These are phyloP conservation scores for Nepenthes gracilis DNA, from an alignment of 148 eudicot species.

Conservation along the genomic window DNA sequence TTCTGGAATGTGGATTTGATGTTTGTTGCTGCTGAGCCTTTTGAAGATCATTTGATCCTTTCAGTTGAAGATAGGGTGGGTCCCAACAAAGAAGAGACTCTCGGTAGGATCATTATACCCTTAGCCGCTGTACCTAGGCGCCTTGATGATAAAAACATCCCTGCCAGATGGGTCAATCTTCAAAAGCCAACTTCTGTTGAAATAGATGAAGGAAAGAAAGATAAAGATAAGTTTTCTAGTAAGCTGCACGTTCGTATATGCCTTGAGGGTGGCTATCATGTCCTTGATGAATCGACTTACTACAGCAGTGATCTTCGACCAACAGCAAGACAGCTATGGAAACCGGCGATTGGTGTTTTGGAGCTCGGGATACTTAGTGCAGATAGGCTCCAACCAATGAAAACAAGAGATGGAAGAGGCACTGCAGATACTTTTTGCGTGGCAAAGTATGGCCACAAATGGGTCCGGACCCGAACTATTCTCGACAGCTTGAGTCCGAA, in stretches of 20 bases:
- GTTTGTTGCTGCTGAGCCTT: conserved; percentile 91
- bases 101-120: conserved; percentile 49
- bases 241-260: conserved; percentile 67
- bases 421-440: conserved; percentile 79
- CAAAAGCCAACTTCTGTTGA: conserved; percentile 34
- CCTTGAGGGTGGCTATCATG: conserved; percentile 93
- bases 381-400: conserved; percentile 54
- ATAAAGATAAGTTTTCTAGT: conserved; percentile 44
- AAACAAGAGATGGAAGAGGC: conserved; percentile 65
- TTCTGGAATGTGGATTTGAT: conserved; percentile 84
- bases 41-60: conserved; percentile 61
- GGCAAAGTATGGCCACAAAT: conserved; percentile 81
- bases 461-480: conserved; percentile 76
- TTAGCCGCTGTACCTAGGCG: conserved; percentile 45
- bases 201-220: conserved; percentile 27
- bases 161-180: conserved; percentile 52
- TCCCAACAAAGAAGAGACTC: conserved; percentile 49
- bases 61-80: conserved; percentile 67
- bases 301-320: conserved; percentile 88
- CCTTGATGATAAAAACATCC: conserved; percentile 54
- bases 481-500: conserved; percentile 64
- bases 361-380: conserved; percentile 71
- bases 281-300: conserved; percentile 78
- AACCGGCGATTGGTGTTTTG: conserved; percentile 53
- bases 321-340: conserved; percentile 76